These are phyloP conservation scores for Rhodomyrtus psidioides DNA, from an alignment of 441 rosid species.

Conservation along the genomic window DNA sequence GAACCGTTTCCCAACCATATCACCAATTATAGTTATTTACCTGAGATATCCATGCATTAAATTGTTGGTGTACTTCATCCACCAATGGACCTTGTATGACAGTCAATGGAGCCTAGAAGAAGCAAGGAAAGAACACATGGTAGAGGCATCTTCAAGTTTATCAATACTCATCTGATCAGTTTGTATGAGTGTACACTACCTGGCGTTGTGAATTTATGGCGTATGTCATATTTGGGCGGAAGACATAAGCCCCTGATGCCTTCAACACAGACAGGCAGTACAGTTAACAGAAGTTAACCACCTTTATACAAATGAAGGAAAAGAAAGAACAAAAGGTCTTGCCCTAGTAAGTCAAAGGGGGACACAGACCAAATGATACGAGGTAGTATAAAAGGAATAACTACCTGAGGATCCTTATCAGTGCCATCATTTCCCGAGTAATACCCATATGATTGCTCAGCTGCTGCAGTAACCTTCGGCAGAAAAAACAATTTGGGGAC, in stretches of 20 bases:
- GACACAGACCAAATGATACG: neutral
- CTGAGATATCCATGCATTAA: slow-evolving; percentile 93
- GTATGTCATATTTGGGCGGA: slow-evolving; percentile 94
- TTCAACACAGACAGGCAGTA: neutral
- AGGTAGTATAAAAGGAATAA: neutral
- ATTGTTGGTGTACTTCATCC: slow-evolving; percentile 82
- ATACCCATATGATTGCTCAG: slow-evolving; percentile 62
- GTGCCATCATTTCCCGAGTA: slow-evolving; percentile 74
- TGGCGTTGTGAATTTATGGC: slow-evolving; percentile 47
- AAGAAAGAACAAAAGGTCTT: neutral
- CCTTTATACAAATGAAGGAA: neutral
- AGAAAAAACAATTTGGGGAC: slow-evolving; percentile 1
- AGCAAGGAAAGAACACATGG: neutral
- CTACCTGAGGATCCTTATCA: slow-evolving; percentile 73
- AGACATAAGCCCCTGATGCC: slow-evolving; percentile 95
- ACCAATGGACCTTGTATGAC: slow-evolving; percentile 68
- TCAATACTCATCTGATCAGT: neutral
- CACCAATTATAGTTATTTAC: slow-evolving; percentile 19
- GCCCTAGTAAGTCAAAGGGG: neutral
- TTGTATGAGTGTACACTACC: slow-evolving; percentile 27
- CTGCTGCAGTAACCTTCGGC: slow-evolving; percentile 58
- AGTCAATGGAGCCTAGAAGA: slow-evolving; percentile 61
- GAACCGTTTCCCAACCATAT: neutral
- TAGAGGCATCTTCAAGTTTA: neutral
- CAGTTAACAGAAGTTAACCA: neutral